Evolutionary conservation across 176 grass and related monocot genomes (phyloP).

Genomic region (Avena atlantica): DNA sequence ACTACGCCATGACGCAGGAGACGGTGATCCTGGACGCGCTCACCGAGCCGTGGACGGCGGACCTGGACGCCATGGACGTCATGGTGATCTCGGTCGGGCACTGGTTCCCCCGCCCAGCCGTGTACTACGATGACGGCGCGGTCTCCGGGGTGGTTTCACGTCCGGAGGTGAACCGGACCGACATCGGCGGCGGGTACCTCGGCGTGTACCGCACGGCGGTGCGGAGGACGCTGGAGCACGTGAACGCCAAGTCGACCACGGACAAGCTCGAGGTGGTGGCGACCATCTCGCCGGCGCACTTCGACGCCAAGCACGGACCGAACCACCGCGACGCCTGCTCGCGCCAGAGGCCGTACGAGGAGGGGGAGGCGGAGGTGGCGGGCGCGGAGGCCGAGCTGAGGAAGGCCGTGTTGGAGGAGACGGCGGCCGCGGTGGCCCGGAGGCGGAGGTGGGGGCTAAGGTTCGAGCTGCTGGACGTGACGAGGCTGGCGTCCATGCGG

Average conservation of each 20-base stretch:
- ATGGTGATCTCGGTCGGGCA: constrained; percentile 55
- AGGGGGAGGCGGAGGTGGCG: background rate
- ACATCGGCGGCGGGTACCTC: constrained; percentile 48
- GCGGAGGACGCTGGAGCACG: constrained; percentile 5
- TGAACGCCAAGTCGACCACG: background rate
- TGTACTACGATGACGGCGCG: constrained; percentile 54
- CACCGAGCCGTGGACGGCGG: constrained; percentile 42
- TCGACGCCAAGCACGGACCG: constrained; percentile 33
- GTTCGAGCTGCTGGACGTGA: constrained; percentile 52
- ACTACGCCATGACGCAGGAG: constrained; percentile 34
- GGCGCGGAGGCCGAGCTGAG: constrained; percentile 33
- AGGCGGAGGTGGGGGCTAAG: background rate
- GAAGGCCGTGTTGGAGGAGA: constrained; percentile 32
- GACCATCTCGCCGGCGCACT: constrained; percentile 66
- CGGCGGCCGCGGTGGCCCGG: background rate
- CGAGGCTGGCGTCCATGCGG: constrained; percentile 47
- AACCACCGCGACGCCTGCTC: constrained; percentile 11
- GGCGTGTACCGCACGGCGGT: constrained; percentile 45
- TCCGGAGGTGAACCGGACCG: constrained; percentile 53
- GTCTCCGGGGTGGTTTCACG: constrained; percentile 46
- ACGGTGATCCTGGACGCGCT: constrained; percentile 40
- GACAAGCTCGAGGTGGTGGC: constrained; percentile 48
- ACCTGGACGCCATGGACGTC: constrained; percentile 51
- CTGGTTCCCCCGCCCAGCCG: constrained; percentile 51
- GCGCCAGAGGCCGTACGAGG: background rate